Evolutionary conservation across 2,329 filamentous ascomycete genomes (phyloP), one percentile per base, ranked within the genome.

Genomic region (Neospermospora avenae): DNA sequence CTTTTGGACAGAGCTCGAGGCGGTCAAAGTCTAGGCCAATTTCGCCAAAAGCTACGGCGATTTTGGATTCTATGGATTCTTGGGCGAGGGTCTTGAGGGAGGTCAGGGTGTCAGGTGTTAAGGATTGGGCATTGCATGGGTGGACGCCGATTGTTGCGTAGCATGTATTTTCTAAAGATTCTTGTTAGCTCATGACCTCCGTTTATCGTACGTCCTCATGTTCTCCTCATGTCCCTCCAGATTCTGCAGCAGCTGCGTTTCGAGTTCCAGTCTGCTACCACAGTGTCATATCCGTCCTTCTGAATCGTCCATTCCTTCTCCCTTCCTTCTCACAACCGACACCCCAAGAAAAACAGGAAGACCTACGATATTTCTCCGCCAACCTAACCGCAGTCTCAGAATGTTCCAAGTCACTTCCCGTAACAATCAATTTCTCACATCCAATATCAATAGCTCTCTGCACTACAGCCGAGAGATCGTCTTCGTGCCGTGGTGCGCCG

Each of bases 21-120:
- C 95, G 86, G 76, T 99, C 95, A 72, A 98, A 99, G 76, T 99
- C 95, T 3, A 99, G 87, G 1, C 95, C 95, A 63, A 99, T 91
- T 75, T 99, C 95, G 52, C 95, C 95, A 73, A 97, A 92, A 6
- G 95, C 93, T 0, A 91, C 87, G 42, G 73, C 61, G 28, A 65
- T 25, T 6, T 44, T 34, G 8, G 18, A 18, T 28, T 48, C 22
- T 58, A 64, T 81, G 11, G 74, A 73, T 52, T 75, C 73, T 67
- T 75, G 73, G 2, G 74, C 83, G 37, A 84, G 76, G 2, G 81
- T 71, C 3, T 93, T 84, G 2, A 97, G 78, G 6, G 77, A 71
- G 46, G 81, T 80, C n/a, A 98, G 81, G 31, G 84, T 80, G 0
- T 75, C 63, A 74, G 80, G 70, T 66, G 89, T 87, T 73, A 99